Base-by-base conservation (phyloP, 306 rosid genomes). In the Sindora glabra region DNA sequence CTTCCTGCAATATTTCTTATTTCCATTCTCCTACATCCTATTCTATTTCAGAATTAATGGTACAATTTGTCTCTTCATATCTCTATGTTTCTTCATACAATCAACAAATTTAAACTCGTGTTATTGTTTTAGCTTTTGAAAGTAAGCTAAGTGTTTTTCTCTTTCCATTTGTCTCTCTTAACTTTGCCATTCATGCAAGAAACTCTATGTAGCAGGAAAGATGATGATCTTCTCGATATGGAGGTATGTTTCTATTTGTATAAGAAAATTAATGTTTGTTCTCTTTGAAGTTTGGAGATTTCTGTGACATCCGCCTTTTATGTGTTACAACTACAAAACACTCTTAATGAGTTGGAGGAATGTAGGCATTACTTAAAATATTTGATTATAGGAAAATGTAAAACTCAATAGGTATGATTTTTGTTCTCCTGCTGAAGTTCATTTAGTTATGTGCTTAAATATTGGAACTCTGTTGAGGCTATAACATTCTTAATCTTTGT, bases 361-460 rank as follows among this genome's bases (percentile, higher is more conserved):
- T 89, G 94, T 77, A 83, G 87, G 70, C 59, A 33, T 54, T 82
- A 75, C 75, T 83, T 92, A 70, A n/a, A 75, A 77, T 18, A 66
- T 73, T 82, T 92, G 99, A 80, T 75, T 86, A 66, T 83, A 82
- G 66, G 99, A 92, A 62, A 92, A 92, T 80, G 82, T 74, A 59
- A 92, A 75, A 73, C 99, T 89, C 74, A 79, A 66, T 34, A 68
- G 94, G 99, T 89, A 52, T 72, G 76, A 29, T 14, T 62, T 63
- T 46, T 25, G 25, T 61, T 53, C 38, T 58, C 13, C 12, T 13
- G 50, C 41, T 22, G 48, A 51, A 21, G 74, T 72, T 64, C 49
- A 50, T 56, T n/a, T 37, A 45, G 17, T 53, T 29, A 29, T 30
- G 27, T 16, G 19, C 48, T 17, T 54, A 23, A 40, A 37, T 48